Evolutionary conservation across 1,284 basidiomycete genomes (phyloP).

Genomic region (Melampsora abietis-canadensis): DNA sequence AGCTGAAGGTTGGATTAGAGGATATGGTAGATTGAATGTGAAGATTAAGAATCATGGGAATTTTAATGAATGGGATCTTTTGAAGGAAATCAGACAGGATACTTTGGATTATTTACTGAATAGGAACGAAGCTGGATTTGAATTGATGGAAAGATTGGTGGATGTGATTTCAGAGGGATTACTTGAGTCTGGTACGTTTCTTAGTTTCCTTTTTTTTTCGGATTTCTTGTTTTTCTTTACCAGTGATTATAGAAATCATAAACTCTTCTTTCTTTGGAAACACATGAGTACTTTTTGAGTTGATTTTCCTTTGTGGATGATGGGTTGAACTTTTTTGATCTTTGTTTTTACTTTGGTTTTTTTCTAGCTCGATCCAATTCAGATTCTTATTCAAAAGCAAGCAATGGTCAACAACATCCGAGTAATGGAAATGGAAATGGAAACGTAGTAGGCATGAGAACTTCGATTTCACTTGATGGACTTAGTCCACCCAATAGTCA

Average conservation of each 20-base stretch:
- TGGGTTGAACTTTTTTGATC: neutral
- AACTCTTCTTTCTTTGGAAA: no score
- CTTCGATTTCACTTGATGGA: neutral
- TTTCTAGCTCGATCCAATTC: no score
- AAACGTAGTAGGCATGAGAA: neutral
- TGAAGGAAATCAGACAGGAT: neutral
- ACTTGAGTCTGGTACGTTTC: neutral
- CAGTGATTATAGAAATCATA: no score
- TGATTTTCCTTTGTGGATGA: neutral
- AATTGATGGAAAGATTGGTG: neutral
- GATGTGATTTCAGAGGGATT: no score
- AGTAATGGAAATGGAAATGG: neutral
- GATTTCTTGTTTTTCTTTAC: no score
- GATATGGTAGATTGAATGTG: slow-evolving; percentile 20
- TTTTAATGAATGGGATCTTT: slow-evolving; percentile 1
- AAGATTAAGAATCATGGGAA: slow-evolving; percentile 1
- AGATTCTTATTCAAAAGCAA: no score
- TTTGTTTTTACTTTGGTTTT: neutral
- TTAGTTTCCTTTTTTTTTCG: neutral
- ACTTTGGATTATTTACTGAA: slow-evolving; percentile 1
- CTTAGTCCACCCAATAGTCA: no score
- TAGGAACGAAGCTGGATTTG: neutral
- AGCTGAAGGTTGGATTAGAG: slow-evolving; percentile 15
- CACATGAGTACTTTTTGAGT: no score
- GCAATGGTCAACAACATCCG: neutral